Evolutionary conservation across 2,329 filamentous ascomycete genomes (phyloP).

Genomic region (Penicillium italicum): DNA sequence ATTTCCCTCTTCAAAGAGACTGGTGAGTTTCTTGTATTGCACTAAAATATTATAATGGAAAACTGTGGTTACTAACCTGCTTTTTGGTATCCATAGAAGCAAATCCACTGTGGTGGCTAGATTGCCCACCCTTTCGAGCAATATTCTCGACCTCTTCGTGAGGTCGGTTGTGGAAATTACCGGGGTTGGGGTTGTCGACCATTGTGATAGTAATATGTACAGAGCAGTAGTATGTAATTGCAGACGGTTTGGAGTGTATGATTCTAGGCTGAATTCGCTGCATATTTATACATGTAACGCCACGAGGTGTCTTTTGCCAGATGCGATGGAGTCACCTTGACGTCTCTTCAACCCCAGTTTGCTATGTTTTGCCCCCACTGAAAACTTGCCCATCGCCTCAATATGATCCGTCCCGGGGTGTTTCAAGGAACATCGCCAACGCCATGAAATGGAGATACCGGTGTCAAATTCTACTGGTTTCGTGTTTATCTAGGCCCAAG

Average conservation of each 20-base stretch:
- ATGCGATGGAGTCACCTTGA: not conserved
- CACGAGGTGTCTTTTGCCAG: not conserved
- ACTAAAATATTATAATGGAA: no score
- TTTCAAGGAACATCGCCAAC: not conserved
- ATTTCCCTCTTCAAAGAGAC: slow-evolving; percentile 37
- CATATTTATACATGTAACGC: not conserved
- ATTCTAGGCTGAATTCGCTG: not conserved
- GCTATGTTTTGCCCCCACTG: not conserved
- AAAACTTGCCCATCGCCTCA: not conserved
- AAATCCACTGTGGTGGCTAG: slow-evolving; percentile 32
- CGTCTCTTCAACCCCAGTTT: not conserved
- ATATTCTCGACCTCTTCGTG: slow-evolving; percentile 47
- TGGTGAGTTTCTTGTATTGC: not conserved
- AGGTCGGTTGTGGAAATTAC: slow-evolving; percentile 43
- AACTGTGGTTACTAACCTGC: slow-evolving; percentile 20
- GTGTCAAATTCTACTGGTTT: not conserved
- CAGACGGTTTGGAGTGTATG: not conserved
- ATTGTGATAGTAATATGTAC: not conserved
- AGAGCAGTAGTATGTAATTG: not conserved
- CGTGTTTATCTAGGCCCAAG: not conserved
- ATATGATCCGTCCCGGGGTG: not conserved
- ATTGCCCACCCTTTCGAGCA: slow-evolving; percentile 35
- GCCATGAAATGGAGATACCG: not conserved
- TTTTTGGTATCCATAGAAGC: slow-evolving; percentile 30
- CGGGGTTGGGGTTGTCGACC: slow-evolving; percentile 32